These are phyloP conservation scores for Vigna mungo DNA, from an alignment of 306 rosid species.

Conservation along the genomic window DNA sequence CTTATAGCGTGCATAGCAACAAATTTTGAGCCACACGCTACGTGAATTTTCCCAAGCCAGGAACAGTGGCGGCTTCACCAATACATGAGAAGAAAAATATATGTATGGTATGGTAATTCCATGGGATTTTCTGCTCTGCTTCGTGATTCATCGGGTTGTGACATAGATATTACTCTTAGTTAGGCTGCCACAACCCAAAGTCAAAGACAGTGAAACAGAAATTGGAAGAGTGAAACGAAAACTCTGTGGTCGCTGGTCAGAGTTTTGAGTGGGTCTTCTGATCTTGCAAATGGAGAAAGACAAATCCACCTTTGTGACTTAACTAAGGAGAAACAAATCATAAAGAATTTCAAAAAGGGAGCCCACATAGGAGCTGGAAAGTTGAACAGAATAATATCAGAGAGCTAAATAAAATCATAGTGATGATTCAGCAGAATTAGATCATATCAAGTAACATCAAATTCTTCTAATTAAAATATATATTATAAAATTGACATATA, in stretches of 20 bases:
- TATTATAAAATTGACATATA: no score
- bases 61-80: no score
- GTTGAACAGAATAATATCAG: neutral
- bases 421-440: neutral
- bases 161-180: slow-evolving; percentile 16
- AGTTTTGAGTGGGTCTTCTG: slow-evolving; percentile 37
- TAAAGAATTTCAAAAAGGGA: neutral
- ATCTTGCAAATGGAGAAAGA: neutral
- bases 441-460: no score
- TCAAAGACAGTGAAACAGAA: slow-evolving; percentile 24
- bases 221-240: neutral
- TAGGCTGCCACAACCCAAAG: slow-evolving; percentile 37
- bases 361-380: slow-evolving; percentile 16
- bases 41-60: no score
- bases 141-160: slow-evolving; percentile 11
- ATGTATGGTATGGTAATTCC: no score
- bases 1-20: no score
- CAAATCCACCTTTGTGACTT: slow-evolving; percentile 39
- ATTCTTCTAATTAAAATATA: no score
- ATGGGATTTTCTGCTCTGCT: no score
- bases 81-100: no score
- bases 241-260: slow-evolving; percentile 45
- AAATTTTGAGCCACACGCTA: no score
- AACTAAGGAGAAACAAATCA: neutral
- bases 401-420: neutral